These are phyloP conservation scores for Tetrapisispora nanseiensis DNA, from an alignment of 805 yeast species.

Conservation along the genomic window DNA sequence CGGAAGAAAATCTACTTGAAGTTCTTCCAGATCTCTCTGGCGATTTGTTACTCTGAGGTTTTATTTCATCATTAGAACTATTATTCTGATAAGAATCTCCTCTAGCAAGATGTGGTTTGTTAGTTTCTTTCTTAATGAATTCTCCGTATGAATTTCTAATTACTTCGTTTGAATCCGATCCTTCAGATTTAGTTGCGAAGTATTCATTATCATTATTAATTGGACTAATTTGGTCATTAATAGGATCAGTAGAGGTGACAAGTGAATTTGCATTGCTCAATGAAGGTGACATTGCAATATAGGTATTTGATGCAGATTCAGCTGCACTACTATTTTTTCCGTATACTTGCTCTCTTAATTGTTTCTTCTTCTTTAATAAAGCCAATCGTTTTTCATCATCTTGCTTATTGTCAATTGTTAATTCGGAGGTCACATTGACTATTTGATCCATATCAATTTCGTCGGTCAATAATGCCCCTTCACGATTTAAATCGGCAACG, in stretches of 20 bases:
- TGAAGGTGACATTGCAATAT: slow-evolving; percentile 8
- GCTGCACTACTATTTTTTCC: neutral
- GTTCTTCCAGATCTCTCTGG: slow-evolving; percentile 17
- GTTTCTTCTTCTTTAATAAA: slow-evolving; percentile 5
- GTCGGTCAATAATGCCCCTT: slow-evolving; percentile 29
- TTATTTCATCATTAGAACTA: slow-evolving; percentile 34
- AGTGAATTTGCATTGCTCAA: slow-evolving; percentile 14
- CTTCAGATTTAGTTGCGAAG: neutral
- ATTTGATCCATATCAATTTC: slow-evolving; percentile 26
- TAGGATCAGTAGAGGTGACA: slow-evolving; percentile 23
- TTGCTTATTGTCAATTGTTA: slow-evolving; percentile 4
- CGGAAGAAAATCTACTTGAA: slow-evolving; percentile 20
- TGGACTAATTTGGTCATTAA: slow-evolving; percentile 8
- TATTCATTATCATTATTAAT: neutral
- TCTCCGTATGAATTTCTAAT: slow-evolving; percentile 27
- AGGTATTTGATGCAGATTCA: neutral
- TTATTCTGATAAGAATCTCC: slow-evolving; percentile 69
- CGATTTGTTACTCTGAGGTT: slow-evolving; percentile 3
- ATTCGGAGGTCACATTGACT: slow-evolving; percentile 11
- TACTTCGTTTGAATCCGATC: neutral
- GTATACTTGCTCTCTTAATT: slow-evolving; percentile 1
- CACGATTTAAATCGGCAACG: slow-evolving; percentile 27
- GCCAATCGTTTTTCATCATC: slow-evolving; percentile 9
- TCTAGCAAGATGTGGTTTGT: slow-evolving; percentile 58
- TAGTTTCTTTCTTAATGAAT: slow-evolving; percentile 17